Evolutionary conservation across 768 basidiomycete genomes (phyloP), one percentile per base, ranked within the genome.

Genomic region (Lyophyllum semitale): DNA sequence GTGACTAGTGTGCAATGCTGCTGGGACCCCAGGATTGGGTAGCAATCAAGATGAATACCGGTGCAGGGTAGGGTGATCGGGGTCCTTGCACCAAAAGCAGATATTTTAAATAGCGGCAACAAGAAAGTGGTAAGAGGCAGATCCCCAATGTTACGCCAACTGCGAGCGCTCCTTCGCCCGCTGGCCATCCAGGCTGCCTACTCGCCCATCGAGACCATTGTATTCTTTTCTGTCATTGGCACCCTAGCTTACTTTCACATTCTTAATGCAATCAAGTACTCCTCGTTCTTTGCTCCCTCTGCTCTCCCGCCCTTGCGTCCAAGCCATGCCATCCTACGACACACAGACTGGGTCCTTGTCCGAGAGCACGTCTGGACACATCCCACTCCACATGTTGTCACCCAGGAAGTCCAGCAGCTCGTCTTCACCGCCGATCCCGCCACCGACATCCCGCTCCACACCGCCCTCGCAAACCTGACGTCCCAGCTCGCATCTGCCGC

Each of bases 231-330:
- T 70, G 84, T 95, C 65, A 70, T 95, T 56, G 89, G 91, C 20
- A 98, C 97, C 0, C 82, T 98, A 48, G 90, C 93, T 44, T 98
- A 98, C 72, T 97, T 98, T 70, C 94, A 96, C 66, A 81, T 97
- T 61, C 83, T 99, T 57, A 84, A 84, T 53, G 90, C 91, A 49
- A 90, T 98, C 66, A 95, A 95, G 64, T 87, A 94, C 64, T 93
- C 90, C 0, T 80, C 90, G 22, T 88, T 94, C 71, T 82, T 94
- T 51, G 84, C 84, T 1, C 77, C 88, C 0, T 66, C 78, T 15
- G 59, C 78, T 4, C 77, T 80, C 0, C 68, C 79, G 1, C 65
- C 76, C 0, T 74, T 87, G 23, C 75, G 80, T 3, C 78, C 91
- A 0, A 72, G 85, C 2, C 77, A 88, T 66, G 83, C 82, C 0